phyloP scores from a whole-genome alignment of 1,284 basidiomycete genomes.

The Microstroma glucosiphilum region DNA sequence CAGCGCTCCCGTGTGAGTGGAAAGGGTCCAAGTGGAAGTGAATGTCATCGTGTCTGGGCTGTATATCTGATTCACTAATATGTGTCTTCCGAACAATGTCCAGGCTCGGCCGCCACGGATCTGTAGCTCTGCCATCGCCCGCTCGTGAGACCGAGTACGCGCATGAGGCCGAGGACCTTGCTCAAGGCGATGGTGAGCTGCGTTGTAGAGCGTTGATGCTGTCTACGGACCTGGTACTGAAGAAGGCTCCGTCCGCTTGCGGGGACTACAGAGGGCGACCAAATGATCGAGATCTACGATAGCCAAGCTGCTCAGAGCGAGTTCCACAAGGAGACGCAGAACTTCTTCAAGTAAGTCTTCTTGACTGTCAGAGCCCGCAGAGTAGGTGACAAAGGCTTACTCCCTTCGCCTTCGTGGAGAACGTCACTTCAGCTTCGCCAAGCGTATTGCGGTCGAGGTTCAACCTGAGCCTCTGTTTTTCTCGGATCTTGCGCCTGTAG shows the following conservation, averaged over 20 bases:
- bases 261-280: not conserved
- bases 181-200: not conserved
- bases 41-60: too few relatives aligned
- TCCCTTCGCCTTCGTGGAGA: too few relatives aligned
- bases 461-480: not conserved
- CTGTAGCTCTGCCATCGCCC: too few relatives aligned
- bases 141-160: too few relatives aligned
- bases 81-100: too few relatives aligned
- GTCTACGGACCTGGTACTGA: not conserved
- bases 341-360: not conserved
- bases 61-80: too few relatives aligned
- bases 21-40: too few relatives aligned
- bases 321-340: not conserved
- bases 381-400: too few relatives aligned
- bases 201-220: not conserved
- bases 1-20: not conserved
- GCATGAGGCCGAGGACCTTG: too few relatives aligned
- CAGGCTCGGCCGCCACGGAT: too few relatives aligned
- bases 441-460: not conserved
- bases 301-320: not conserved
- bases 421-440: not conserved
- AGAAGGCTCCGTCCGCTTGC: not conserved
- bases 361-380: too few relatives aligned
- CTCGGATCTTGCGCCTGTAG: not conserved
- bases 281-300: not conserved